phyloP scores from a whole-genome alignment of 257 asterid genomes.

The Fraxinus pennsylvanica region DNA sequence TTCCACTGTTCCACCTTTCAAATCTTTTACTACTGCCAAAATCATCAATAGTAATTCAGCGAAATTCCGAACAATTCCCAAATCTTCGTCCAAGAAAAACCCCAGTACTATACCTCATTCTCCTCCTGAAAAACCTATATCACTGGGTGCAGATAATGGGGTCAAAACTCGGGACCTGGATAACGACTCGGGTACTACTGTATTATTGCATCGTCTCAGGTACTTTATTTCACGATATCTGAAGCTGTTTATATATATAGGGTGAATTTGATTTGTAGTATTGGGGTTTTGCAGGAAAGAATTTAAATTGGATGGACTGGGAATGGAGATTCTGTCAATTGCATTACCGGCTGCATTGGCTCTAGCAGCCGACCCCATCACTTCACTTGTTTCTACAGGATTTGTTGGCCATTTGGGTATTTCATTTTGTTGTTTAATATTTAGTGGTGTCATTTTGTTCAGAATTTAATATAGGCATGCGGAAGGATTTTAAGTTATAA shows the following conservation, averaged over 20 bases:
- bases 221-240: conserved; percentile 12
- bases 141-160: conserved; percentile 21
- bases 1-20: conserved; percentile 23
- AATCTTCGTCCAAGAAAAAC: conserved; percentile 36
- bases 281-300: conserved; percentile 47
- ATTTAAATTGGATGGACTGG: conserved; percentile 61
- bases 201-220: conserved; percentile 38
- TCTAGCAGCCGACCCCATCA: conserved; percentile 85
- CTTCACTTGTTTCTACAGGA: conserved; percentile 84
- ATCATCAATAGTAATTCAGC: conserved; percentile 18
- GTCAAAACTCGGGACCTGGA: conserved; percentile 22
- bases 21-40: conserved; percentile 24
- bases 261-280: neutral
- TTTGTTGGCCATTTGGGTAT: conserved; percentile 93
- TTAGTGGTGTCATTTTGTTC: neutral
- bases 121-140: conserved; percentile 21
- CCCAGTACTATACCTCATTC: conserved; percentile 28
- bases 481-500: neutral
- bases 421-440: conserved; percentile 8
- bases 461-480: neutral
- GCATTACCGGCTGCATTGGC: conserved; percentile 92
- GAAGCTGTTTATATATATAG: neutral
- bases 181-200: conserved; percentile 22
- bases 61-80: conserved; percentile 36
- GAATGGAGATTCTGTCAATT: conserved; percentile 72